Base-by-base conservation (phyloP, 2,329 filamentous ascomycete genomes). In the Xylaria sp. region DNA sequence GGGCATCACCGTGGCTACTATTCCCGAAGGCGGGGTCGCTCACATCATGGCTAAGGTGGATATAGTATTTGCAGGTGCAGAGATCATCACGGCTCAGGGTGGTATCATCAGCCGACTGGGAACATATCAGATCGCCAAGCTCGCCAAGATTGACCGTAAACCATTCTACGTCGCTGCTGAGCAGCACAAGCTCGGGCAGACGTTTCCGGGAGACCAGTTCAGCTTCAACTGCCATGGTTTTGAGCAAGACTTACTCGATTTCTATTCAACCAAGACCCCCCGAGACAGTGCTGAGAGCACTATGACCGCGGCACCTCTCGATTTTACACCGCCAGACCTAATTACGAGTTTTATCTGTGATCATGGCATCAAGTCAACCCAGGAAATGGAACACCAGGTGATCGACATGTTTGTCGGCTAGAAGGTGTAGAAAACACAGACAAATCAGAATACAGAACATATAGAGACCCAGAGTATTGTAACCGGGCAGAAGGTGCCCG, bases 111-210 rank as follows among this genome's bases (percentile, higher is more conserved):
- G 92, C 27, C 86, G 94, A 58, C 88, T 98, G 82, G 95, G 95
- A 61, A 90, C 88, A 2, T 95, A 93, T 74, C 94, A 97, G 82
- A 91, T 98, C 74, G 94, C 93, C 1, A 84, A 93, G 73, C 83
- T 98, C 61, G 94, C 94, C 5, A 90, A 91, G 75, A 87, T 87
- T 16, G 86, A 87, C 69, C 79, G 81, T 32, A 84, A 84, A 53
- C 88, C 90, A 47, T 93, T 98, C 74, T 97, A 97, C 77, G 94
- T 97, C 21, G 94, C 96, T 5, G 92, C 92, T 0, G 96, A 99
- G 83, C 97, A 93, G 75, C 96, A 99, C 84, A 99, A 99, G 82
- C 98, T 99, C 78, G 93, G 97, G 54, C 88, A 94, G 75, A 86
- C 96, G 64, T 96, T 94, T 75, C 93, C 95, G 1, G 83, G 96